Base-by-base conservation (phyloP, 2,329 filamentous ascomycete species). In the Colletotrichum noveboracense region DNA sequence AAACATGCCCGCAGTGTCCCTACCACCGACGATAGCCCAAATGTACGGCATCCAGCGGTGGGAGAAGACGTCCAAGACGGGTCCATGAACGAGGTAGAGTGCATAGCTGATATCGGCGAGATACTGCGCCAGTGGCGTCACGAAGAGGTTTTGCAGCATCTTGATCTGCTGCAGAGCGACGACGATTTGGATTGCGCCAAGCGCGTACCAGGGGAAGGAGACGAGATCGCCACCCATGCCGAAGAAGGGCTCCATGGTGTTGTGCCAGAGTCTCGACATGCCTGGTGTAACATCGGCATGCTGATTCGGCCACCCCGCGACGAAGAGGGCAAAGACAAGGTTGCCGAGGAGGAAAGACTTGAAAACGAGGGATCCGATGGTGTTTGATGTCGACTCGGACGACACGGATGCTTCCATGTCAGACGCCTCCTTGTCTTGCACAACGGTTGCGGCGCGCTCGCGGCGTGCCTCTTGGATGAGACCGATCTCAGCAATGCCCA, bases 61-160 rank as follows among this genome's bases (percentile, higher is more conserved):
- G 71, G 83, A 81, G 76, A 86, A 79, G 61, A 85, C 76, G 16
- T 84, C 86, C 10, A 91, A 80, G 14, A 89, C 84, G 6, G 87
- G 86, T 0, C 90, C 90, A 78, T 92, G 90, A n/a, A 89, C 86
- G 8, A 92, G 84, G 78, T 92, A 92, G 5, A 92, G 84, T 5
- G 90, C 88, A 76, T 89, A 92, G 71, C 89, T 91, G 76, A 92
- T 88, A 30, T 87, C 86, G 14, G 88, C 91, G 24, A 90, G 87
- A 79, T 92, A 92, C 77, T 90, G 89, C 14, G 88, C 87, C 14
- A 89, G 76, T 0, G 83, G 80, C 4, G 84, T 85, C 70, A 87
- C 88, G 79, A 91, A 89, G 32, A 88, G 76, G 14, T 78, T 74
- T 36, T 81, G 85, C 36, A 78, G 52, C n/a, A 43, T 43, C 61